phyloP scores from a whole-genome alignment of 1,284 basidiomycete species.

The Gymnopus androsaceus region DNA sequence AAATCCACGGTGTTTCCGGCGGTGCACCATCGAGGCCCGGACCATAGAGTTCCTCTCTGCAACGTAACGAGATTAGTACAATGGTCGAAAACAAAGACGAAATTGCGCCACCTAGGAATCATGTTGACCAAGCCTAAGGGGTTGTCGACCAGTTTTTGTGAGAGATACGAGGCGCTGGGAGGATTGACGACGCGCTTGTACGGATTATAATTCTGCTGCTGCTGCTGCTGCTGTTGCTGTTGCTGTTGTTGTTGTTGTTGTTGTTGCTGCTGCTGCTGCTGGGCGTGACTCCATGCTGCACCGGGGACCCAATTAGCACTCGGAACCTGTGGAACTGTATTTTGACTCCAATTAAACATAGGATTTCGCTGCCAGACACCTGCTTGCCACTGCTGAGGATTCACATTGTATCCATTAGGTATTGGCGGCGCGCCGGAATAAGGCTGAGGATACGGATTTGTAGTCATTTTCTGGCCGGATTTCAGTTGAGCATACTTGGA shows the following conservation, averaged over 20 bases:
- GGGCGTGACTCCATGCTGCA: slow-evolving; percentile 34
- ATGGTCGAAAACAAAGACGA: neutral
- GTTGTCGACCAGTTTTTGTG: slow-evolving; percentile 56
- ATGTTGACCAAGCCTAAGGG: slow-evolving; percentile 66
- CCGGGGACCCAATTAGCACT: slow-evolving; percentile 39
- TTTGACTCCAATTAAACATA: slow-evolving; percentile 34
- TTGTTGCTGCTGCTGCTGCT: no score
- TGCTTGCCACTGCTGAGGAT: slow-evolving; percentile 47
- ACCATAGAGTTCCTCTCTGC: slow-evolving; percentile 39
- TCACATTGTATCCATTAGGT: slow-evolving; percentile 42
- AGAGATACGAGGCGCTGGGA: slow-evolving; percentile 63
- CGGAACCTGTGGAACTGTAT: slow-evolving; percentile 20
- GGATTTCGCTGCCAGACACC: slow-evolving; percentile 53
- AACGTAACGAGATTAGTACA: slow-evolving; percentile 7
- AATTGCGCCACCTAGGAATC: slow-evolving; percentile 57
- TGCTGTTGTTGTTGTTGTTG: slow-evolving; percentile 33
- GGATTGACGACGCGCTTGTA: slow-evolving; percentile 60
- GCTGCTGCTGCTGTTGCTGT: slow-evolving; percentile 32
- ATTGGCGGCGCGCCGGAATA: slow-evolving; percentile 47
- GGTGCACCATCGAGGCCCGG: slow-evolving; percentile 31
- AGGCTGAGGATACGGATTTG: slow-evolving; percentile 25
- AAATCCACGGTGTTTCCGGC: slow-evolving; percentile 46
- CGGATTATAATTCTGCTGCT: slow-evolving; percentile 48
- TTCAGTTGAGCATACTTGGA: neutral
- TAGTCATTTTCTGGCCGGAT: neutral